Percentiles rank a stretch among this genome's conserved stretches.
These are phyloP conservation scores for Myriosclerotinia duriaeana DNA, from an alignment of 2,329 filamentous ascomycete genomes.

Conservation along the genomic window DNA sequence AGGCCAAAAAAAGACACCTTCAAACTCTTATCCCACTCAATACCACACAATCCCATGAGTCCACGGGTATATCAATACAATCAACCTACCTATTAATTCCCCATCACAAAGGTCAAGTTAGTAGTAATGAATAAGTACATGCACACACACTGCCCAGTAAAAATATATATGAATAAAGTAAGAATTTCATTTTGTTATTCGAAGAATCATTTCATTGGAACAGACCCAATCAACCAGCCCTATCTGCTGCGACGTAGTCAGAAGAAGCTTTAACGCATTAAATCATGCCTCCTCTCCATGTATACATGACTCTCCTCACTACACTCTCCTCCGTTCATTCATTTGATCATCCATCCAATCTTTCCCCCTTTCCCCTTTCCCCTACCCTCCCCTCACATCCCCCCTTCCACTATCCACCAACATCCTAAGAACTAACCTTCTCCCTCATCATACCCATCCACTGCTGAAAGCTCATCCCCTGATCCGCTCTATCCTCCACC, in stretches of 20 bases:
- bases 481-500: constrained; percentile 91
- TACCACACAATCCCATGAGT: no score
- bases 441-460: constrained; percentile 91
- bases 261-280: neutral
- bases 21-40: no score
- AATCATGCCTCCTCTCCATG: neutral
- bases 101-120: no score
- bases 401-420: neutral
- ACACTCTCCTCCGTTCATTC: neutral
- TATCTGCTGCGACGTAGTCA: neutral
- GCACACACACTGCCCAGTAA: neutral
- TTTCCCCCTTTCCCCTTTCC: neutral
- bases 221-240: neutral
- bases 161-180: neutral
- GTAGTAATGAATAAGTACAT: neutral
- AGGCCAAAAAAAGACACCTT: no score
- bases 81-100: no score
- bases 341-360: no score
- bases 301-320: neutral
- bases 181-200: neutral
- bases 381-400: neutral
- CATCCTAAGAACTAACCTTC: constrained; percentile 65
- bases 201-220: neutral
- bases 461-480: constrained; percentile 87
- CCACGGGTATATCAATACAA: no score